Percentiles rank a stretch among this genome's conserved stretches.
These are phyloP conservation scores for Solanum etuberosum DNA, from an alignment of 257 asterid species.

Conservation along the genomic window DNA sequence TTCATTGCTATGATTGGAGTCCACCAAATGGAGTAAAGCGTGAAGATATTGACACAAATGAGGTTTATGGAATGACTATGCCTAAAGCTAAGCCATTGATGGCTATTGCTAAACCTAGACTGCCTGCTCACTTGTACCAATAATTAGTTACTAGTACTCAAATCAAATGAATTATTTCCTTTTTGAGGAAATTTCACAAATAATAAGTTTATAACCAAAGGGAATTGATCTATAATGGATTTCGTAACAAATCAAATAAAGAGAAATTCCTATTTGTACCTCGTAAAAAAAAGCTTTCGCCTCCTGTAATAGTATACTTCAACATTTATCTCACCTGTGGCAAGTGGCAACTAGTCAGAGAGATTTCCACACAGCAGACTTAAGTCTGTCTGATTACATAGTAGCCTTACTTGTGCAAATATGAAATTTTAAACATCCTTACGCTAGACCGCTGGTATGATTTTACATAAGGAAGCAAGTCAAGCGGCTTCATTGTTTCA, in stretches of 20 bases:
- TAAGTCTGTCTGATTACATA: neutral
- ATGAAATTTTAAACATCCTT: constrained; percentile 42
- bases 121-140: constrained; percentile 39
- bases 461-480: constrained; percentile 67
- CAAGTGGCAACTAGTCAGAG: neutral
- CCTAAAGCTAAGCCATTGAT: constrained; percentile 68
- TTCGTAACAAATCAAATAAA: neutral
- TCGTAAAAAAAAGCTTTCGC: neutral
- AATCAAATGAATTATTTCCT: neutral
- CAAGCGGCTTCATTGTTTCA: constrained; percentile 21
- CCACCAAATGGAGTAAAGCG: constrained; percentile 45
- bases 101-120: constrained; percentile 59
- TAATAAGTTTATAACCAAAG: neutral
- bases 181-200: no score
- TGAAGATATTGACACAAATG: constrained; percentile 60
- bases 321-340: neutral
- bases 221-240: neutral
- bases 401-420: neutral
- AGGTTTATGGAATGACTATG: constrained; percentile 98
- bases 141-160: constrained; percentile 6
- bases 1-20: constrained; percentile 72
- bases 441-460: constrained; percentile 50
- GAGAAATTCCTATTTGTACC: neutral
- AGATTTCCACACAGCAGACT: neutral
- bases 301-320: neutral